phyloP scores from a whole-genome alignment of 108 stramenopile species.

The Bacterosira constricta region DNA sequence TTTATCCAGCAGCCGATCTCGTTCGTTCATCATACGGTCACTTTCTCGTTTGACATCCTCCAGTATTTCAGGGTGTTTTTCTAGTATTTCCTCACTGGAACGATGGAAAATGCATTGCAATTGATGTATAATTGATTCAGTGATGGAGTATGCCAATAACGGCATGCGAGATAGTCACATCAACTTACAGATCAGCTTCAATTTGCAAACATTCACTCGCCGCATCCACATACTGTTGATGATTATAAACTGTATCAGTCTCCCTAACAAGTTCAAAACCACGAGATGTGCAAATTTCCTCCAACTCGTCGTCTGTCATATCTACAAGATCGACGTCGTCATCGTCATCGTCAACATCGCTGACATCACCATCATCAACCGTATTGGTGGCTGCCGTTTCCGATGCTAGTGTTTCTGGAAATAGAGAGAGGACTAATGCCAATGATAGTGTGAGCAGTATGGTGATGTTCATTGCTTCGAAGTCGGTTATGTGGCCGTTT shows the following conservation, averaged over 20 bases:
- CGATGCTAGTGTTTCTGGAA: too few species aligned
- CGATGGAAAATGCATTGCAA: background rate
- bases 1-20: conserved; percentile 47
- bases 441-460: too few species aligned
- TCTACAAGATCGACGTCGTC: conserved; percentile 54
- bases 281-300: conserved; percentile 70
- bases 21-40: conserved; percentile 66
- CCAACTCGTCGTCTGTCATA: conserved; percentile 71
- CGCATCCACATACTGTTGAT: conserved; percentile 84
- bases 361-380: too few species aligned
- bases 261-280: conserved; percentile 76
- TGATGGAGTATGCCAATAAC: too few species aligned
- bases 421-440: too few species aligned
- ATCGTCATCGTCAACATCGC: conserved; percentile 1
- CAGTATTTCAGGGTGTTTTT: conserved; percentile 69
- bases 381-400: too few species aligned
- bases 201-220: conserved; percentile 79
- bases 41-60: conserved; percentile 71
- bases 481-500: too few species aligned
- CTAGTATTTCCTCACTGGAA: conserved; percentile 67
- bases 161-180: background rate
- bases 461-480: too few species aligned
- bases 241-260: conserved; percentile 48
- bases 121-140: background rate
- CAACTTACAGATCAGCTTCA: conserved; percentile 77